A percentile compares a stretch with the other conserved stretches of the same genome.
Conservation (phyloP, 805 yeast genomes). For the Myxozyma lipomycoides region DNA sequence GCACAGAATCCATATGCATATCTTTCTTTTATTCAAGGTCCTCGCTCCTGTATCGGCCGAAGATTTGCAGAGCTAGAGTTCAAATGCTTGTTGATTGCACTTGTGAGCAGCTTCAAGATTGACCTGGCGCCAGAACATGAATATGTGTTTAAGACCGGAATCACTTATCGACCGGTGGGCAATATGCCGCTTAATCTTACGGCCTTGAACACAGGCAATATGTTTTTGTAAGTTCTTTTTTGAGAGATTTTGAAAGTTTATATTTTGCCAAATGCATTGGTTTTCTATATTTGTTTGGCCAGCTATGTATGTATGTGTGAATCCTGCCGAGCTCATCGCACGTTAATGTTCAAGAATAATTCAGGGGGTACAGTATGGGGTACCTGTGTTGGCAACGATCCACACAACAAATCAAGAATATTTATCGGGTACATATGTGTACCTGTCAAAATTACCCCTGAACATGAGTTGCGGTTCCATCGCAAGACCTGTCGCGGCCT, state of each 20-base stretch:
- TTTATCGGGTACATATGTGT: too few species aligned
- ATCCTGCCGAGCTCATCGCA: too few species aligned
- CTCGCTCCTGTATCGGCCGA: conserved; percentile 23
- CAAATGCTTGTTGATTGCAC: conserved; percentile 12
- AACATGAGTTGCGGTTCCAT: too few species aligned
- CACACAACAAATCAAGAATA: too few species aligned
- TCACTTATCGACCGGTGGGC: conserved; percentile 18
- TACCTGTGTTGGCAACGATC: too few species aligned
- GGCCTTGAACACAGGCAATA: conserved; percentile 5
- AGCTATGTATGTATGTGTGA: too few species aligned
- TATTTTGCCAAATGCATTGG: not conserved
- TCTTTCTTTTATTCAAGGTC: conserved; percentile 24
- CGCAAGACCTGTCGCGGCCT: too few species aligned
- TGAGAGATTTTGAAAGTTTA: not conserved
- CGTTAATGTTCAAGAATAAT: too few species aligned
- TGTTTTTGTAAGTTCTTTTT: not conserved
- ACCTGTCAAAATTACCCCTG: too few species aligned
- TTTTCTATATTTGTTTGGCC: not conserved
- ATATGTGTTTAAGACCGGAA: conserved; percentile 2
- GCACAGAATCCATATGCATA: conserved; percentile 12
- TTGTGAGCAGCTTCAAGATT: conserved; percentile 12
- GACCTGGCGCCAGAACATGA: conserved; percentile 4
- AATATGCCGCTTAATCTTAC: conserved; percentile 9
- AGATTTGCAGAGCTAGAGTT: conserved; percentile 18
- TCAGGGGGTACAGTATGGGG: too few species aligned